Evolutionary conservation across 768 basidiomycete species (phyloP).

Genomic region (Macrolepiota albuminosa): DNA sequence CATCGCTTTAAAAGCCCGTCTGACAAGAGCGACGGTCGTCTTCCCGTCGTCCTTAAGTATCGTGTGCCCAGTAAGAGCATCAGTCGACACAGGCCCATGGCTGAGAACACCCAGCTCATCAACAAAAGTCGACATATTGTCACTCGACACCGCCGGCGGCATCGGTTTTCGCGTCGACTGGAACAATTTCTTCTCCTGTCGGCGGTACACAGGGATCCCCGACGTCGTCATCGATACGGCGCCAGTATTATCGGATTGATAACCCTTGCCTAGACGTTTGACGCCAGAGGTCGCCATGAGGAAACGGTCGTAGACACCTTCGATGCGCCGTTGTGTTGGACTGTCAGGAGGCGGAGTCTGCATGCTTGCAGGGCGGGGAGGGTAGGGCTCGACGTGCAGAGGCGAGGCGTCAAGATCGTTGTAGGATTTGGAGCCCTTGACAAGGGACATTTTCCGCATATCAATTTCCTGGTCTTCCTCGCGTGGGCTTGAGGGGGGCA

Average conservation of each 20-base stretch:
- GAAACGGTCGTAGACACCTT: slow-evolving; percentile 79
- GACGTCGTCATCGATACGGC: slow-evolving; percentile 27
- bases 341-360: slow-evolving; percentile 40
- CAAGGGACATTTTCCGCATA: slow-evolving; percentile 23
- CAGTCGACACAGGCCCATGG: slow-evolving; percentile 23
- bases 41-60: slow-evolving; percentile 42
- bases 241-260: slow-evolving; percentile 63
- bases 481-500: slow-evolving; percentile 19
- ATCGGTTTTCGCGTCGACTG: slow-evolving; percentile 47
- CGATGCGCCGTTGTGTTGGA: slow-evolving; percentile 55
- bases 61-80: slow-evolving; percentile 16
- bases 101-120: slow-evolving; percentile 64
- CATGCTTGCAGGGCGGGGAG: slow-evolving; percentile 34
- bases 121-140: slow-evolving; percentile 46
- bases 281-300: slow-evolving; percentile 80
- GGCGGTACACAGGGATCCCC: slow-evolving; percentile 10
- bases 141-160: slow-evolving; percentile 72
- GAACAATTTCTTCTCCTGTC: slow-evolving; percentile 40
- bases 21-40: slow-evolving; percentile 51
- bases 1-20: slow-evolving; percentile 73
- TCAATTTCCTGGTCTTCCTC: slow-evolving; percentile 31
- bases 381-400: slow-evolving; percentile 61
- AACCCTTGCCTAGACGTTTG: slow-evolving; percentile 75
- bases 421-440: slow-evolving; percentile 28
- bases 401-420: slow-evolving; percentile 62